Conservation (phyloP, 768 basidiomycete genomes). For the Tubosaeta sp. region DNA sequence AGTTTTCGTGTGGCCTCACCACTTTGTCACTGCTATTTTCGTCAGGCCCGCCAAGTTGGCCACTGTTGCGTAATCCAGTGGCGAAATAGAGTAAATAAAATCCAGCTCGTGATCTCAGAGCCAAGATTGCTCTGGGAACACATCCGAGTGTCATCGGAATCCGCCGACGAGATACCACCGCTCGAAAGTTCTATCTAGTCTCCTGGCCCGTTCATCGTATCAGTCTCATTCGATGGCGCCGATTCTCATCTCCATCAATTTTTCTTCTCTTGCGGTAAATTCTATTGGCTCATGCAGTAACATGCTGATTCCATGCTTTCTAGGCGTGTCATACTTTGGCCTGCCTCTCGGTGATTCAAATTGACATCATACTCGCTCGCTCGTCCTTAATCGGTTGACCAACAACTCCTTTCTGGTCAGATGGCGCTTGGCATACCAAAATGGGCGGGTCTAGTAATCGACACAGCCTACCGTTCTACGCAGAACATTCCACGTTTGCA, state of each 20-base stretch:
- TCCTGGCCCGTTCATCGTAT: neutral
- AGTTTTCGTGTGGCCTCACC: neutral
- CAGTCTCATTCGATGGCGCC: neutral
- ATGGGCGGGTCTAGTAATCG: conserved; percentile 15
- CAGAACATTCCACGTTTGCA: conserved; percentile 22
- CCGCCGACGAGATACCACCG: neutral
- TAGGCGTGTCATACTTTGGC: neutral
- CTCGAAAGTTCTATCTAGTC: neutral
- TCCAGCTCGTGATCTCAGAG: neutral
- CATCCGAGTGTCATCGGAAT: neutral
- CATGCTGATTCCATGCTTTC: neutral
- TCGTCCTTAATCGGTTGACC: neutral
- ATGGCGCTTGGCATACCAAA: conserved; percentile 4
- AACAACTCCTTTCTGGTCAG: neutral
- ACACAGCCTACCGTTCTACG: conserved; percentile 20
- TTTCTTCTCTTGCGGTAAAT: neutral
- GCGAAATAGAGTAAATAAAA: neutral
- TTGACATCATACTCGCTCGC: neutral
- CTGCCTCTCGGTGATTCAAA: neutral
- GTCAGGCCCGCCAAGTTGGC: neutral
- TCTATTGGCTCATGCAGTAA: neutral
- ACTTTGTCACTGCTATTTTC: neutral
- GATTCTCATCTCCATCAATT: neutral
- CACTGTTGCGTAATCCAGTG: neutral
- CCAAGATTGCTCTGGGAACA: neutral